phyloP scores from a whole-genome alignment of 2,329 filamentous ascomycete genomes.

The Biscogniauxia mediterranea region DNA sequence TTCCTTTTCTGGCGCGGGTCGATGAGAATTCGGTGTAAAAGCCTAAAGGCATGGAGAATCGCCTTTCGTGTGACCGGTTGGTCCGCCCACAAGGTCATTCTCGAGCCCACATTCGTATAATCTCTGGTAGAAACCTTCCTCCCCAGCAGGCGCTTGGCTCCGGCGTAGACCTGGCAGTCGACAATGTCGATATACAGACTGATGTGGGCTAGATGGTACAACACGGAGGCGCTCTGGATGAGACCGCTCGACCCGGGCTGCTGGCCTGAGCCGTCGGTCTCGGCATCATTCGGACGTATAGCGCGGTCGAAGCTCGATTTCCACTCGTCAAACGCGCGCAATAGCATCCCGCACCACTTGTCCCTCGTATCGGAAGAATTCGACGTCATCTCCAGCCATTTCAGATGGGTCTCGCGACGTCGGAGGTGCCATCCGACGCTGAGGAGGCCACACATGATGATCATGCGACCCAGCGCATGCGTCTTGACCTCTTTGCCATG shows the following conservation, averaged over 20 bases:
- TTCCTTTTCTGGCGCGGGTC: slow-evolving; percentile 41
- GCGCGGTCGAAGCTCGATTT: slow-evolving; percentile 78
- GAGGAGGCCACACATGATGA: slow-evolving; percentile 86
- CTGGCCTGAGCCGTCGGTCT: slow-evolving; percentile 39
- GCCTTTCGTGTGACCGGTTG: slow-evolving; percentile 75
- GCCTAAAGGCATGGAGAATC: slow-evolving; percentile 79
- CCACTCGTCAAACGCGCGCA: slow-evolving; percentile 83
- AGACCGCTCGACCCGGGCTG: slow-evolving; percentile 59
- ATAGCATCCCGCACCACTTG: slow-evolving; percentile 74
- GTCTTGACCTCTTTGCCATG: slow-evolving; percentile 80
- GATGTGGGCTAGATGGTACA: slow-evolving; percentile 87
- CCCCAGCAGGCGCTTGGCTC: slow-evolving; percentile 73
- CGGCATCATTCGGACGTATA: slow-evolving; percentile 43
- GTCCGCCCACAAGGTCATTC: slow-evolving; percentile 79
- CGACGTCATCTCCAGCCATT: slow-evolving; percentile 68
- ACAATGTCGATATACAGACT: slow-evolving; percentile 85
- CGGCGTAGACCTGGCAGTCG: slow-evolving; percentile 86
- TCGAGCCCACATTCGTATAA: slow-evolving; percentile 67
- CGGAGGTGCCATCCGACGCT: slow-evolving; percentile 92
- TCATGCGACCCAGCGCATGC: slow-evolving; percentile 84
- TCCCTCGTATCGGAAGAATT: slow-evolving; percentile 61
- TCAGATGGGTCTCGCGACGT: slow-evolving; percentile 80
- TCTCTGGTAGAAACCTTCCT: slow-evolving; percentile 76
- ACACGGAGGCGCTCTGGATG: slow-evolving; percentile 74
- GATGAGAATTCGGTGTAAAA: slow-evolving; percentile 74